These are phyloP conservation scores for Apophysomyces elegans DNA, from an alignment of 371 early-diverging fungal species.

Conservation along the genomic window DNA sequence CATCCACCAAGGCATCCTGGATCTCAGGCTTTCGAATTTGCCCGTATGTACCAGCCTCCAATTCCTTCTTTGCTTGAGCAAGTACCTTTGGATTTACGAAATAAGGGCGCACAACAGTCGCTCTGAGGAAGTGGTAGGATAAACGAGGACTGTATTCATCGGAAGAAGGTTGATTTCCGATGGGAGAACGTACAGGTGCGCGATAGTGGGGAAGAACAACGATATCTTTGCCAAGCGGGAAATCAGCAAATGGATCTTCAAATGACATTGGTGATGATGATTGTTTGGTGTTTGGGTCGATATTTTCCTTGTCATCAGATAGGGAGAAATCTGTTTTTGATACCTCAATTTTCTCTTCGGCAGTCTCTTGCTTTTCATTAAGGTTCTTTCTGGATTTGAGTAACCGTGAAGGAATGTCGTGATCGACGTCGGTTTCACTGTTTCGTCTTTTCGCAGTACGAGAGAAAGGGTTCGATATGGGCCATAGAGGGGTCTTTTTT, in stretches of 20 bases:
- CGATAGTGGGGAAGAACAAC: not conserved
- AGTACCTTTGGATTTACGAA: not conserved
- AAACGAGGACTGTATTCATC: not conserved
- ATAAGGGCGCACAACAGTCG: constrained; percentile 2
- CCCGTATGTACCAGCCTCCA: constrained; percentile 2
- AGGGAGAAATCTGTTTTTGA: not conserved
- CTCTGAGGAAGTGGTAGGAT: not conserved
- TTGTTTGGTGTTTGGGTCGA: not conserved
- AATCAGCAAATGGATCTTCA: constrained; percentile 6
- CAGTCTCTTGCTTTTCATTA: not conserved
- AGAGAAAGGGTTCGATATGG: constrained; percentile 2
- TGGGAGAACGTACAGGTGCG: not conserved
- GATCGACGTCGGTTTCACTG: not conserved
- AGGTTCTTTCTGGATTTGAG: not conserved
- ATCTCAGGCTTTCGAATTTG: constrained; percentile 1
- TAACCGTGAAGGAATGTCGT: not conserved
- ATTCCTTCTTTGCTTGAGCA: constrained; percentile 6
- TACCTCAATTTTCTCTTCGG: not conserved
- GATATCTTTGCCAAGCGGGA: constrained; percentile 6
- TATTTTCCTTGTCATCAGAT: constrained; percentile 4
- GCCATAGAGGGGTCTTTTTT: not conserved
- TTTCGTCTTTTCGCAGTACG: constrained; percentile 1
- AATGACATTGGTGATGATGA: not conserved
- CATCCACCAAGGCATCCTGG: constrained; percentile 9
- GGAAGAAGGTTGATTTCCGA: not conserved